Base-by-base conservation (phyloP, 2,329 filamentous ascomycete genomes). In the Talaromyces sp. region DNA sequence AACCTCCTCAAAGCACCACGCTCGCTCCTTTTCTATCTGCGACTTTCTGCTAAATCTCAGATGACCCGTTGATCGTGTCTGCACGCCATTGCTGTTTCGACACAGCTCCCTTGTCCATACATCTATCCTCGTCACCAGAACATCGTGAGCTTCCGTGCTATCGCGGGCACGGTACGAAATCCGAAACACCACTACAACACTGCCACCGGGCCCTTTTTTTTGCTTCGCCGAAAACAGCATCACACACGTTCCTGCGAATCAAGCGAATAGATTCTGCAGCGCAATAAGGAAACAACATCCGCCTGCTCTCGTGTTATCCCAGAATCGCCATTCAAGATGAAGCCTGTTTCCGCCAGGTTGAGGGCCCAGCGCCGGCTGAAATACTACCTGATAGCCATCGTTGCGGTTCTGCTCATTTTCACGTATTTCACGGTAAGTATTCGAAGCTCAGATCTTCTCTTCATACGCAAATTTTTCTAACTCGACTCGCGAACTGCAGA, bases 361-460 rank as follows among this genome's bases (percentile, higher is more conserved):
- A 85, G 86, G 69, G 89, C 88, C 22, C 81, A 84, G 68, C 87
- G 91, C 66, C 87, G 91, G 68, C 71, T 91, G 69, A 87, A 88
- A 71, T 78, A 89, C 67, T 78, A 92, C 60, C 78, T 85, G 65
- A 79, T 93, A 69, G 80, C 88, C 61, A 80, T 87, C 60, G 67
- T 92, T 67, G 80, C 87, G 66, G 80, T 84, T 62, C 76, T 93
- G 63, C 77, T 93, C 67, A 81, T 88, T 53, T 78, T 89, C 59
- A 80, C 96, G 67, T 92, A 93, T 79, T 88, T 91, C 72, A 88
- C 88, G 62, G 85, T 88, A 72, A 80, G 81, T 62, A 78, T 81
- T 57, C 4, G 33, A 36, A 36, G 33, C 33, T 17, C 6, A 22
- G 22, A 22, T n/a, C 17, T 6, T 1, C 17, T n/a, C 4, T 39